Percentiles rank a stretch among this genome's conserved stretches.
phyloP scores from a whole-genome alignment of 2,329 filamentous ascomycete species.

The Aureobasidium lini region DNA sequence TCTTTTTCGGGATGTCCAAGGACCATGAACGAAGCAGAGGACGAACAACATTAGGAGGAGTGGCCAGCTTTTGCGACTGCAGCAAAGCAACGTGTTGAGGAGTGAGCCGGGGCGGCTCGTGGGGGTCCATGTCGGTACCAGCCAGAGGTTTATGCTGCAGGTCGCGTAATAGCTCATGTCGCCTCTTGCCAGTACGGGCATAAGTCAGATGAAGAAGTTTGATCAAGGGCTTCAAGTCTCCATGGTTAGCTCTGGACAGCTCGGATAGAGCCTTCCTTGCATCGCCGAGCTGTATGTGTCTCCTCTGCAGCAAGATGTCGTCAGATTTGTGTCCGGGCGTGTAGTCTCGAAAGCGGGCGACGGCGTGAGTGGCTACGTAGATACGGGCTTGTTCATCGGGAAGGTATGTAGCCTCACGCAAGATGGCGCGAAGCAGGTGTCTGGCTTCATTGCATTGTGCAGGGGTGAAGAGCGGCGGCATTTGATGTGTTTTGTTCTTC shows the following conservation, averaged over 20 bases:
- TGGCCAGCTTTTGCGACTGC: constrained; percentile 22
- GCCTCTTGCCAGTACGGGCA: constrained; percentile 48
- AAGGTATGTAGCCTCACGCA: constrained; percentile 54
- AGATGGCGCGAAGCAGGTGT: constrained; percentile 48
- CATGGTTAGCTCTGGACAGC: constrained; percentile 48
- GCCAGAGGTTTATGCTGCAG: constrained; percentile 18
- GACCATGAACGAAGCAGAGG: constrained; percentile 16
- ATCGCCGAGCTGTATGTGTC: constrained; percentile 18
- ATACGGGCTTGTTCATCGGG: constrained; percentile 48
- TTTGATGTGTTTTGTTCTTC: neutral
- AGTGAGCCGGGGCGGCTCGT: constrained; percentile 29
- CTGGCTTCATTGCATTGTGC: constrained; percentile 21
- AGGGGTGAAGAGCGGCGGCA: constrained; percentile 3
- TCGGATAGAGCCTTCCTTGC: constrained; percentile 38
- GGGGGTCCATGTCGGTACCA: neutral
- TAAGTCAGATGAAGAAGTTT: constrained; percentile 50
- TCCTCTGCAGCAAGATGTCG: neutral
- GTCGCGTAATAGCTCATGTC: constrained; percentile 39
- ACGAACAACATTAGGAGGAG: constrained; percentile 26
- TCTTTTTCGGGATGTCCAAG: constrained; percentile 27
- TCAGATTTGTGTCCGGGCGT: constrained; percentile 20
- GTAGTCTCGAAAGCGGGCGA: constrained; percentile 42
- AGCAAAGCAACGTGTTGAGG: constrained; percentile 24
- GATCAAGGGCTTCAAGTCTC: constrained; percentile 43
- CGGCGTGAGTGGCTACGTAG: constrained; percentile 43